Evolutionary conservation across 73 alveolate genomes (phyloP).

Genomic region (Effrenium voratum): DNA sequence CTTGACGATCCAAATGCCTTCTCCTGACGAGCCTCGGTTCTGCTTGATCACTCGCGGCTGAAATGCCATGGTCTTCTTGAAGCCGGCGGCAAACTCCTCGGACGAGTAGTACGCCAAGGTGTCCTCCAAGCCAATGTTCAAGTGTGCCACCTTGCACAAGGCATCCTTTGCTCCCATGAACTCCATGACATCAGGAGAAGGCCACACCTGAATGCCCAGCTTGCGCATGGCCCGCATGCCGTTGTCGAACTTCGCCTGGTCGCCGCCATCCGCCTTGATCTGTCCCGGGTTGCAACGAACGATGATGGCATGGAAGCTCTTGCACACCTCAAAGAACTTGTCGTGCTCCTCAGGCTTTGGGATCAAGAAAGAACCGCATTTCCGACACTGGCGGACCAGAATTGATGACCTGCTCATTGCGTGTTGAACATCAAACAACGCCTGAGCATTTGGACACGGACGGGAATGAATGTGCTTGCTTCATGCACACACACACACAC

Average conservation of each 20-base stretch:
- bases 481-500: too few relatives aligned
- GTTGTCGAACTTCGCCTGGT: background rate
- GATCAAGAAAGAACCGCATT: too few relatives aligned
- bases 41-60: conserved; percentile 66
- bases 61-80: conserved; percentile 59
- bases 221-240: conserved; percentile 29
- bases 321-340: background rate
- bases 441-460: too few relatives aligned
- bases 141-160: background rate
- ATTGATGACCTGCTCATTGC: too few relatives aligned
- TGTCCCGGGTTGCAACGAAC: conserved; percentile 3
- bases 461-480: too few relatives aligned
- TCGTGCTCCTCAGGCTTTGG: too few relatives aligned
- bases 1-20: conserved; percentile 5
- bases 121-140: conserved; percentile 67
- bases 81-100: conserved; percentile 48
- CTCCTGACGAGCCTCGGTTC: conserved; percentile 81
- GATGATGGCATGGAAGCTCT: background rate
- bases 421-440: too few relatives aligned
- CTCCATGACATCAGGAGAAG: conserved; percentile 77
- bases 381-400: too few relatives aligned
- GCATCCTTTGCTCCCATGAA: conserved; percentile 83
- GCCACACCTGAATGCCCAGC: conserved; percentile 70
- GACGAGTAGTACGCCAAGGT: conserved; percentile 68
- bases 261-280: conserved; percentile 7